Percentiles rank a stretch among this genome's conserved stretches.
Conservation (phyloP, 192 early-diverging fungal species). For the Nowakowskiella sp. region DNA sequence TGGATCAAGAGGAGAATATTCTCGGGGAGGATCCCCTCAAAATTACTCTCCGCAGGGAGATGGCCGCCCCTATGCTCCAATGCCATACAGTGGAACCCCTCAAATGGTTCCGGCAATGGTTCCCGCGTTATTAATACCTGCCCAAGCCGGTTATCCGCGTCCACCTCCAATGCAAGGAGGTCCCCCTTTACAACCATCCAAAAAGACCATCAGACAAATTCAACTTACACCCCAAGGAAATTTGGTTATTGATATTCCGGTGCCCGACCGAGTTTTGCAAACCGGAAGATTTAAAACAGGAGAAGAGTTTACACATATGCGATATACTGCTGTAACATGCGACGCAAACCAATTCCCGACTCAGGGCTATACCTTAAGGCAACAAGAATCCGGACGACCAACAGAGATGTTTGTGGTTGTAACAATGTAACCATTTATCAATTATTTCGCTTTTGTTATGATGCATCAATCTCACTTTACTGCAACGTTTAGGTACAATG, state of each 20-base stretch:
- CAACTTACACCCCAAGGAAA: slow-evolving; percentile 39
- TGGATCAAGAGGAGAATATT: no score
- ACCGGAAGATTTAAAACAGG: slow-evolving; percentile 41
- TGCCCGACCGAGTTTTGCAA: slow-evolving; percentile 23
- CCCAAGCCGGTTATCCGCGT: no score
- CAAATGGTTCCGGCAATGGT: no score
- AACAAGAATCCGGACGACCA: slow-evolving; percentile 56
- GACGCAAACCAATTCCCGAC: slow-evolving; percentile 70
- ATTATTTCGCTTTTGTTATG: not conserved
- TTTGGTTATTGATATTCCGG: slow-evolving; percentile 34
- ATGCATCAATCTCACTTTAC: not conserved
- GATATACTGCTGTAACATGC: slow-evolving; percentile 88
- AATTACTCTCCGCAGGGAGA: no score
- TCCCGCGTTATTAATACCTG: no score
- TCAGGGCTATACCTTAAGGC: slow-evolving; percentile 59
- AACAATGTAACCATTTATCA: slow-evolving; percentile 67
- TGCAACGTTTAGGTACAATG: slow-evolving; percentile 40
- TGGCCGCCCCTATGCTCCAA: no score
- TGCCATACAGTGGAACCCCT: no score
- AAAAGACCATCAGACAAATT: slow-evolving; percentile 32
- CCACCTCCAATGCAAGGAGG: no score
- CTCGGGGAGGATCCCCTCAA: no score
- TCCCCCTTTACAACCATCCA: no score
- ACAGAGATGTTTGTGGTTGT: slow-evolving; percentile 90
- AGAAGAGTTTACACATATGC: slow-evolving; percentile 84